Percentiles rank a stretch among this genome's conserved stretches.
phyloP scores from a whole-genome alignment of 208 protist species.

The Angomonas ambiguus region DNA sequence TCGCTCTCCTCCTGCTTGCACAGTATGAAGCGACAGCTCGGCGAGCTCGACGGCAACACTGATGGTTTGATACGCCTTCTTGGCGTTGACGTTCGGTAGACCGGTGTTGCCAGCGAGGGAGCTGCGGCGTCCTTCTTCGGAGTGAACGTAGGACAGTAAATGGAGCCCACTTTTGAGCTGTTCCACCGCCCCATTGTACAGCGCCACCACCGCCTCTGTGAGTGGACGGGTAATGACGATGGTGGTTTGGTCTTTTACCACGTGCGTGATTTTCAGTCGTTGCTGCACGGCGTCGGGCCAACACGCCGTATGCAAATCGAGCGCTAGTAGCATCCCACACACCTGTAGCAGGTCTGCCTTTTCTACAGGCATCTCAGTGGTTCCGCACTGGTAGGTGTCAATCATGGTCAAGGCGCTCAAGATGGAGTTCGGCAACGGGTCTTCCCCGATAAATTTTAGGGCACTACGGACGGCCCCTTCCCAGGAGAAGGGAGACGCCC shows the following conservation, averaged over 20 bases:
- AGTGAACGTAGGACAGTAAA: slow-evolving; percentile 32
- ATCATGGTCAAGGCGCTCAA: slow-evolving; percentile 35
- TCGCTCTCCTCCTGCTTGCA: background rate
- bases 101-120: slow-evolving; percentile 13
- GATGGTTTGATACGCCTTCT: slow-evolving; percentile 47
- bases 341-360: slow-evolving; percentile 31
- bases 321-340: slow-evolving; percentile 32
- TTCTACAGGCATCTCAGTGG: slow-evolving; percentile 22
- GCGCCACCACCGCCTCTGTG: slow-evolving; percentile 47
- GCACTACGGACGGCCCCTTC: slow-evolving; percentile 20
- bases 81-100: slow-evolving; percentile 39
- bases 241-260: slow-evolving; percentile 8
- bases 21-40: slow-evolving; percentile 13
- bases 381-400: slow-evolving; percentile 38
- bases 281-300: slow-evolving; percentile 48
- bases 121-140: slow-evolving; percentile 17
- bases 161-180: slow-evolving; percentile 36
- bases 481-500: slow-evolving; percentile 36
- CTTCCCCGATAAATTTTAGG: slow-evolving; percentile 21
- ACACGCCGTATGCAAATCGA: slow-evolving; percentile 29
- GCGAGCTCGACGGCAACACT: slow-evolving; percentile 26
- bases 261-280: slow-evolving; percentile 21
- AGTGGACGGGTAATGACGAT: slow-evolving; percentile 23
- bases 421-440: slow-evolving; percentile 17
- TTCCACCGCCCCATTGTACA: slow-evolving; percentile 52